Conservation (phyloP, 1,284 basidiomycete genomes). For the Cryptococcus maquisensis region DNA sequence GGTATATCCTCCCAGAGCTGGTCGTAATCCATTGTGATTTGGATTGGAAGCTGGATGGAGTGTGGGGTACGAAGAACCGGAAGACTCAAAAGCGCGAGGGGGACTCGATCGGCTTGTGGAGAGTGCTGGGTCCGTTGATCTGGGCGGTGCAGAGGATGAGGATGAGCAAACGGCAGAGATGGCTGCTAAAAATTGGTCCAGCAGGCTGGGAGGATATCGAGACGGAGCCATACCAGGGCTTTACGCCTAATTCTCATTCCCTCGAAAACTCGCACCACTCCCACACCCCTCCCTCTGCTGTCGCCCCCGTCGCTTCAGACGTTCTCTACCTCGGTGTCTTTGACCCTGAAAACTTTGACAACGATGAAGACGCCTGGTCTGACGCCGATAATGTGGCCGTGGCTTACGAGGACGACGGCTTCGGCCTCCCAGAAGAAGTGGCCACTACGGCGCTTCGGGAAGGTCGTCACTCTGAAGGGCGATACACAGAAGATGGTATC, state of each 20-base stretch:
- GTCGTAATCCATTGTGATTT: background rate
- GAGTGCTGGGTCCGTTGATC: background rate
- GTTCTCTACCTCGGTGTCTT: constrained; percentile 1
- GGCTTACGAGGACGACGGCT: background rate
- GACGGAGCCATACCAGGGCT: background rate
- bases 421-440: background rate
- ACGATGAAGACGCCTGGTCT: background rate
- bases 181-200: background rate
- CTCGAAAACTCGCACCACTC: background rate
- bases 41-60: background rate
- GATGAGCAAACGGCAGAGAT: background rate
- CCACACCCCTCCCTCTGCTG: background rate
- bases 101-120: background rate
- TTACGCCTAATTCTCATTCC: background rate
- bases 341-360: background rate
- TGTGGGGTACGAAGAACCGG: background rate
- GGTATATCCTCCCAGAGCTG: background rate
- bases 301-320: background rate
- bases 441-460: background rate
- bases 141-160: background rate
- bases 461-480: too few relatives aligned
- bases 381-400: background rate
- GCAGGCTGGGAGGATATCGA: background rate
- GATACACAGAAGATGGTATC: background rate
- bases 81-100: background rate